A percentile compares a stretch with the other conserved stretches of the same genome.
Conservation (phyloP, 805 yeast genomes). For the Monosporozyma aerobia region DNA sequence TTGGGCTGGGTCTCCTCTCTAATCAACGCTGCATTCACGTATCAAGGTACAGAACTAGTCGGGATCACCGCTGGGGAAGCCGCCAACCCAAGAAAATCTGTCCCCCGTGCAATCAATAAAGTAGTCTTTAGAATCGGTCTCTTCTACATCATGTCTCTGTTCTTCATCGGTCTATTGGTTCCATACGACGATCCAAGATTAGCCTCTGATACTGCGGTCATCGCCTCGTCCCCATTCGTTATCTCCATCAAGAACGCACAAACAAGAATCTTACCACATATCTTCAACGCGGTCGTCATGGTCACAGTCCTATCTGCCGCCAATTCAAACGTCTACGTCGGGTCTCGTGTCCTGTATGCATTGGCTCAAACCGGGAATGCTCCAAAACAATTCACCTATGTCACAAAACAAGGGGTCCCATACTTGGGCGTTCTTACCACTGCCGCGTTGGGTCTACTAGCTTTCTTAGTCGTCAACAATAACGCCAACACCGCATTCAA, state of each 20-base stretch:
- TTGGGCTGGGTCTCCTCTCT: conserved; percentile 47
- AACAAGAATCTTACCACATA: conserved; percentile 55
- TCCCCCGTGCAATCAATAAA: conserved; percentile 58
- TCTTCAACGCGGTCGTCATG: conserved; percentile 64
- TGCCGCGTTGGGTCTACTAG: conserved; percentile 48
- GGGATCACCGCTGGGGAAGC: conserved; percentile 56
- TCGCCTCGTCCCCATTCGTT: conserved; percentile 57
- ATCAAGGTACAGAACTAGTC: conserved; percentile 51
- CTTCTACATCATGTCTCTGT: conserved; percentile 51
- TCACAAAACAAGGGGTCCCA: conserved; percentile 55
- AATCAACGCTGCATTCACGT: conserved; percentile 49
- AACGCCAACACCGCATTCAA: conserved; percentile 48
- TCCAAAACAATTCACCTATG: conserved; percentile 45
- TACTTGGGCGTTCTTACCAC: conserved; percentile 46
- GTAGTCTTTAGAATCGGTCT: conserved; percentile 53
- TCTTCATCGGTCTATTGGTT: conserved; percentile 56
- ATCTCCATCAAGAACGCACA: conserved; percentile 60
- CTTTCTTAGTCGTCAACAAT: conserved; percentile 43
- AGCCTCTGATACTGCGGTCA: conserved; percentile 27
- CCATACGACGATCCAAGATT: conserved; percentile 51
- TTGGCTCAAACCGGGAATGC: conserved; percentile 53
- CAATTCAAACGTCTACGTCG: conserved; percentile 65
- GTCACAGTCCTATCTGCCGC: conserved; percentile 66
- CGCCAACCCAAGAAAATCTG: conserved; percentile 55
- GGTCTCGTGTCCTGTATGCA: conserved; percentile 59